Conservation (phyloP, 345 rosid genomes). For the Trapa incisa region DNA sequence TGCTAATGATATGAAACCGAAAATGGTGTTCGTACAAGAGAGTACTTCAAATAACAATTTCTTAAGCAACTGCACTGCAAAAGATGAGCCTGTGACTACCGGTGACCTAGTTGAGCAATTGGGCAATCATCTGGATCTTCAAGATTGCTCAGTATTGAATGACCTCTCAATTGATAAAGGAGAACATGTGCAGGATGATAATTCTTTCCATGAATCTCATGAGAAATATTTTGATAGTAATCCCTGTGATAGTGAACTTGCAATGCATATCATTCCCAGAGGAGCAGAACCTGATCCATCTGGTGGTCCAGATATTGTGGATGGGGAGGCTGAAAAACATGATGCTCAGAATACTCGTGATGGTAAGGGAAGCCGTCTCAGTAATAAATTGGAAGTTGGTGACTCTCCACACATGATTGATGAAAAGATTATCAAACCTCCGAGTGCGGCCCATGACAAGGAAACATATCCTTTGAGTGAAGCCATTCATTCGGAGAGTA, state of each 20-base stretch:
- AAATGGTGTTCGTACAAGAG: slow-evolving; percentile 5
- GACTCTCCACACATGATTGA: neutral
- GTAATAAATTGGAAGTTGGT: slow-evolving; percentile 5
- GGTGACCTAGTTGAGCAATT: slow-evolving; percentile 2
- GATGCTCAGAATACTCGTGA: neutral
- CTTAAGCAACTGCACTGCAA: slow-evolving; percentile 4
- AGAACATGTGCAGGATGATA: neutral
- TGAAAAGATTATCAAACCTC: neutral
- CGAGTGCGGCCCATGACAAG: neutral
- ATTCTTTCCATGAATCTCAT: neutral
- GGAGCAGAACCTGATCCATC: slow-evolving; percentile 2
- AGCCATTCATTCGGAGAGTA: slow-evolving; percentile 1
- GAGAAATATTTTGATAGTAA: neutral
- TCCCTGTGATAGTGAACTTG: neutral
- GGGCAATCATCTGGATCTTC: slow-evolving; percentile 7
- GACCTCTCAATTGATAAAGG: neutral
- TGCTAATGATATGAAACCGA: slow-evolving; percentile 4
- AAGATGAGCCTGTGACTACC: neutral
- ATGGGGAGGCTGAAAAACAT: neutral
- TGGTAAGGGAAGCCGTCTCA: neutral
- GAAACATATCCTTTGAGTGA: neutral
- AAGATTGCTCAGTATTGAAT: neutral
- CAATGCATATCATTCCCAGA: neutral
- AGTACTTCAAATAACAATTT: slow-evolving; percentile 6
- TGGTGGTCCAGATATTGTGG: neutral